phyloP scores from a whole-genome alignment of 179 eudicot genomes.

The Beta lomatogona region DNA sequence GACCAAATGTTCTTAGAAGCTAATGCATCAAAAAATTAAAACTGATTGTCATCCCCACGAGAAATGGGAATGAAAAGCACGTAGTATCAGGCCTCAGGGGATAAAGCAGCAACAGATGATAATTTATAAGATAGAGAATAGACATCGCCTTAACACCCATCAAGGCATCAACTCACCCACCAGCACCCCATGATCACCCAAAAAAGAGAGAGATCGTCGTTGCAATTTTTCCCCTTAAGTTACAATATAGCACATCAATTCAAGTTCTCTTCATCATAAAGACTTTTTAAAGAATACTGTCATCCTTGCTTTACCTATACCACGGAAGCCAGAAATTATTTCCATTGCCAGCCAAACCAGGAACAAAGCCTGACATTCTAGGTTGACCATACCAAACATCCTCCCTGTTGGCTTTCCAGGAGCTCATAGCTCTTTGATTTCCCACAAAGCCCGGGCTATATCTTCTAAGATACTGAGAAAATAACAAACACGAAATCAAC shows the following conservation, averaged over 20 bases:
- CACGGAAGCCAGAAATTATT: slow-evolving; percentile 54
- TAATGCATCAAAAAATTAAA: neutral
- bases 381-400: slow-evolving; percentile 31
- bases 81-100: slow-evolving; percentile 6
- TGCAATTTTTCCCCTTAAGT: neutral
- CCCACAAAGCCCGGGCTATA: slow-evolving; percentile 24
- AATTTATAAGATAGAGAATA: neutral
- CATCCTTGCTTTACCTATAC: slow-evolving; percentile 35
- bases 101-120: neutral
- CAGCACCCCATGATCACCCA: neutral
- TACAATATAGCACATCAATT: neutral
- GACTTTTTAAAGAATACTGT: neutral
- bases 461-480: slow-evolving; percentile 40
- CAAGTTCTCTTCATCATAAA: neutral
- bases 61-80: neutral
- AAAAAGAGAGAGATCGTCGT: neutral
- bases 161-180: neutral
- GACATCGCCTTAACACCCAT: neutral
- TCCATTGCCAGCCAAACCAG: slow-evolving; percentile 36
- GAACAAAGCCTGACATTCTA: slow-evolving; percentile 27
- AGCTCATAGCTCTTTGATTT: slow-evolving; percentile 26
- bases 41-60: neutral
- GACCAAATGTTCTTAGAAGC: slow-evolving; percentile 1
- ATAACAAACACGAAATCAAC: slow-evolving; percentile 15
- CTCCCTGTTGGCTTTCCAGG: slow-evolving; percentile 35